These are phyloP conservation scores for Cercis canadensis DNA, from an alignment of 306 rosid genomes.

Conservation along the genomic window DNA sequence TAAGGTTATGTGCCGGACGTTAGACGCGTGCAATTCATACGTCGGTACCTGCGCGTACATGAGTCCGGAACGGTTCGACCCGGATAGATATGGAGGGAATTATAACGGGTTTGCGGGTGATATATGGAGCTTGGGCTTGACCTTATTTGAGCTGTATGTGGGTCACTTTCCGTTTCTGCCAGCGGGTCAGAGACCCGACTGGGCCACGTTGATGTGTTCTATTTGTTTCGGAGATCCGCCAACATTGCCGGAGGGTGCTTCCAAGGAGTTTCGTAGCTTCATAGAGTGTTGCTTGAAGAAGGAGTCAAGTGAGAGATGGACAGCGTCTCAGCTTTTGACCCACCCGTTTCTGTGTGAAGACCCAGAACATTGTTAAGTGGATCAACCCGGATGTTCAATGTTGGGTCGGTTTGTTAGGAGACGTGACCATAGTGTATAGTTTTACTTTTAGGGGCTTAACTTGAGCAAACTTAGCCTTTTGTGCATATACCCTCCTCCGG, in stretches of 20 bases:
- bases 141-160: conserved; percentile 82
- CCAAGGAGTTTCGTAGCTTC: conserved; percentile 64
- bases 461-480: no score
- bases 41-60: conserved; percentile 97
- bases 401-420: conserved; percentile 4
- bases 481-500: conserved; percentile 33
- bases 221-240: conserved; percentile 91
- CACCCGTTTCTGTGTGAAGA: conserved; percentile 70
- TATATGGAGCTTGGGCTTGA: conserved; percentile 91
- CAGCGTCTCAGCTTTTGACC: conserved; percentile 66
- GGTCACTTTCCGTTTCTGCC: conserved; percentile 92
- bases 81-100: conserved; percentile 74
- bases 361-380: not conserved
- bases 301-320: conserved; percentile 78
- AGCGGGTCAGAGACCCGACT: conserved; percentile 86
- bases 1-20: conserved; percentile 70
- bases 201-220: conserved; percentile 91
- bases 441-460: not conserved
- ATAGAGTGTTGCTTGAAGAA: conserved; percentile 80
- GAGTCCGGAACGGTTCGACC: conserved; percentile 98
- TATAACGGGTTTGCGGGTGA: conserved; percentile 85
- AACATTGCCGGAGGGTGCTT: conserved; percentile 54
- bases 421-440: not conserved
- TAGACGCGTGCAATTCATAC: conserved; percentile 82
- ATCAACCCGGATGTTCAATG: not conserved